Conservation (phyloP, 1,284 basidiomycete species). For the Apiotrichum akiyoshidainum region DNA sequence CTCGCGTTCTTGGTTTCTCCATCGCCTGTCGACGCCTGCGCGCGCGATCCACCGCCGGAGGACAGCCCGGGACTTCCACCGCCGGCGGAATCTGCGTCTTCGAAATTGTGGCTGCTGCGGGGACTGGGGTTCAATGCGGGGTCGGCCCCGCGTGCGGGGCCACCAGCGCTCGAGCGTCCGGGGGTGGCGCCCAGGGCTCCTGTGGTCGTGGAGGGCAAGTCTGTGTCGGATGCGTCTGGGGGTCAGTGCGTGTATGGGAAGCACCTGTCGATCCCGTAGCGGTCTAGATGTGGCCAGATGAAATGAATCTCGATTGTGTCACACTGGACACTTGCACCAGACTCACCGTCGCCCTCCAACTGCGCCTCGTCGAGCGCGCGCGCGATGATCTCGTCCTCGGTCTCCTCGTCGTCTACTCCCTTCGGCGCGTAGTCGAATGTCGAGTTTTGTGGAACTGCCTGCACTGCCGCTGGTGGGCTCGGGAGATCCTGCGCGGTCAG, state of each 20-base stretch:
- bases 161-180: background rate
- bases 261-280: background rate
- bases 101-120: background rate
- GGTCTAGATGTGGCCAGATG: background rate
- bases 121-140: background rate
- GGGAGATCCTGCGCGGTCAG: no score
- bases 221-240: background rate
- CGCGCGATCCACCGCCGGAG: background rate
- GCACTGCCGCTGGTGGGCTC: no score
- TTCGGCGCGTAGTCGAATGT: background rate
- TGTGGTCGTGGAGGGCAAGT: background rate
- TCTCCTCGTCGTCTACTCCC: conserved; percentile 15
- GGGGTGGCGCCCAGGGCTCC: no score
- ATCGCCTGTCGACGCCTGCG: background rate
- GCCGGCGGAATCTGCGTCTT: background rate
- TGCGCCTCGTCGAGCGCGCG: conserved; percentile 34
- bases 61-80: background rate
- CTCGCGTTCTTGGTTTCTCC: background rate
- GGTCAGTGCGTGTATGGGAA: no score
- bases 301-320: no score
- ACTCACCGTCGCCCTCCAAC: conserved; percentile 14
- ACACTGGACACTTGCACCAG: no score
- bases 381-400: conserved; percentile 34
- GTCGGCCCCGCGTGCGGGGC: background rate
- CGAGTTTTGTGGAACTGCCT: background rate